These are phyloP conservation scores for Arthrocladium fulminans DNA, from an alignment of 2,329 filamentous ascomycete species.

Conservation along the genomic window DNA sequence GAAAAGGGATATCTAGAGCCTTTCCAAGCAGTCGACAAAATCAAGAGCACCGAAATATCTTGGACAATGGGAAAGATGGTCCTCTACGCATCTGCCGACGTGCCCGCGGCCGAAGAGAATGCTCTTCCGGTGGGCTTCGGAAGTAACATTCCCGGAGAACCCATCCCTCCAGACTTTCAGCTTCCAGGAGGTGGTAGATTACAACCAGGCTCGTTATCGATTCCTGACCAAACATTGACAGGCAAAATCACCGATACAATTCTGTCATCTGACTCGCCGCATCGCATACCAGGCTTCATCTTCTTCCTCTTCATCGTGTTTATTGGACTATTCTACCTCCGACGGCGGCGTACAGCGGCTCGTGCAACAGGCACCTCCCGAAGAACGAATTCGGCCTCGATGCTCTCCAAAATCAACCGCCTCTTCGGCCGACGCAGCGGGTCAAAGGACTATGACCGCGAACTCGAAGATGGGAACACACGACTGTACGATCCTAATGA, in stretches of 20 bases:
- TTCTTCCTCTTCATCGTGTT: slow-evolving; percentile 67
- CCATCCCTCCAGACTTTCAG: slow-evolving; percentile 71
- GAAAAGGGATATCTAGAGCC: slow-evolving; percentile 69
- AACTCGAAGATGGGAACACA: slow-evolving; percentile 63
- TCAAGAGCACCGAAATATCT: slow-evolving; percentile 83
- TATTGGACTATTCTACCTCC: slow-evolving; percentile 61
- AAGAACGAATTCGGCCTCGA: slow-evolving; percentile 18
- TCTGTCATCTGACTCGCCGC: slow-evolving; percentile 56
- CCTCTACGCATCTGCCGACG: slow-evolving; percentile 82
- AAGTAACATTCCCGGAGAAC: slow-evolving; percentile 59
- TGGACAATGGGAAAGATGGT: slow-evolving; percentile 98
- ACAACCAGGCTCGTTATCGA: slow-evolving; percentile 22
- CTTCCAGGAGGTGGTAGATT: slow-evolving; percentile 45
- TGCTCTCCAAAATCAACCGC: slow-evolving; percentile 27
- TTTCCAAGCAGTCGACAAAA: slow-evolving; percentile 89
- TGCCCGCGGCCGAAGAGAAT: slow-evolving; percentile 51
- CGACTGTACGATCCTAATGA: slow-evolving; percentile 39
- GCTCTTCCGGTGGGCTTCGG: slow-evolving; percentile 83
- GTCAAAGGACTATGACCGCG: slow-evolving; percentile 62
- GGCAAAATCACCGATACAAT: slow-evolving; percentile 55
- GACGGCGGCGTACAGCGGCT: slow-evolving; percentile 49
- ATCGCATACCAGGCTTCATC: slow-evolving; percentile 63
- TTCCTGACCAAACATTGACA: slow-evolving; percentile 23
- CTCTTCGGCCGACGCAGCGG: slow-evolving; percentile 25
- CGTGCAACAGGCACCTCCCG: slow-evolving; percentile 39